These are phyloP conservation scores for Theobroma cacao DNA, from an alignment of 345 rosid species.

Conservation along the genomic window DNA sequence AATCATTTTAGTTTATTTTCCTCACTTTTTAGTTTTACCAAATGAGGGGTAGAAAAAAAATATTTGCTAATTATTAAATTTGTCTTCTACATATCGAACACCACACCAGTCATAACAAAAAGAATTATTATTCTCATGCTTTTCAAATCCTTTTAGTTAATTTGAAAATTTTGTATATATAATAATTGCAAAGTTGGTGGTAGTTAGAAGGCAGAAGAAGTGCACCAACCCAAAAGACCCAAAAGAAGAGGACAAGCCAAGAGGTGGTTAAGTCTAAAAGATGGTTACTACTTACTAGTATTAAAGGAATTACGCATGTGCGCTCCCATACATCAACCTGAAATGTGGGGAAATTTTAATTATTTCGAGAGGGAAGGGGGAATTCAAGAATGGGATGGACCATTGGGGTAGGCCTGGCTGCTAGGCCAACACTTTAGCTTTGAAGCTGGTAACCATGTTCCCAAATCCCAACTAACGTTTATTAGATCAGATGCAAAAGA, in stretches of 20 bases:
- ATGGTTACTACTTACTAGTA: too few species aligned
- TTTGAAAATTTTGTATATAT: background rate
- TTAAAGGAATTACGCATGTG: too few species aligned
- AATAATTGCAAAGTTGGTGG: background rate
- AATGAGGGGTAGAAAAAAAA: too few species aligned
- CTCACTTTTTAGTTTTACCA: too few species aligned
- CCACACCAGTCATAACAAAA: too few species aligned
- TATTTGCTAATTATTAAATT: too few species aligned
- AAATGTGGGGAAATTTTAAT: background rate
- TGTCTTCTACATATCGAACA: too few species aligned
- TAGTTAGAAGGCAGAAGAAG: background rate
- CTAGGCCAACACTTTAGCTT: background rate
- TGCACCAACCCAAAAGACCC: background rate
- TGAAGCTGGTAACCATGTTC: background rate
- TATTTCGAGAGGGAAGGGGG: background rate
- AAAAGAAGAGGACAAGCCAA: background rate
- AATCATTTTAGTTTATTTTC: too few species aligned
- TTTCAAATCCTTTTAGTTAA: too few species aligned
- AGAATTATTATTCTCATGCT: too few species aligned
- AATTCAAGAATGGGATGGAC: background rate
- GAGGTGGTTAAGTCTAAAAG: background rate
- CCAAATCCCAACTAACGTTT: background rate
- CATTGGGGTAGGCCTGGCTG: background rate
- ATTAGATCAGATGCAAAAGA: background rate
- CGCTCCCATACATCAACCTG: too few species aligned